phyloP scores from a whole-genome alignment of 768 basidiomycete species.

The Collybia mongolica region DNA sequence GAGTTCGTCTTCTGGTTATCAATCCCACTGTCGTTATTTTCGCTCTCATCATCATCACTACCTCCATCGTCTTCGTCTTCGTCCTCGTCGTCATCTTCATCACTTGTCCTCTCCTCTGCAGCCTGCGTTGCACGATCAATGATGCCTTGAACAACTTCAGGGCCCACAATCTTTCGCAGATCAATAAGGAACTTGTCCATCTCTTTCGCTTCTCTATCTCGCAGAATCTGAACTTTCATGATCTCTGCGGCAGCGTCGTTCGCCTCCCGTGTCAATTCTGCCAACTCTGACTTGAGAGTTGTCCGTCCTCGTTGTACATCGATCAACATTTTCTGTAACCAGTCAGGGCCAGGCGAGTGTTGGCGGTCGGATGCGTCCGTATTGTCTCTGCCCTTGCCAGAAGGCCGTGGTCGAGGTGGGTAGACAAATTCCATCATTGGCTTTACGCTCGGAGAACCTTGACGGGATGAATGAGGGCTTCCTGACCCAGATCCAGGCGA shows the following conservation, averaged over 20 bases:
- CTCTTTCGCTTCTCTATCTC: slow-evolving; percentile 5
- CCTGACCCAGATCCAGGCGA: not conserved
- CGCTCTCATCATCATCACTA: not conserved
- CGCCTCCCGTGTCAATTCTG: not conserved
- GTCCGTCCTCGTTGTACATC: not conserved
- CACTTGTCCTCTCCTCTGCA: not conserved
- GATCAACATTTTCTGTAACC: slow-evolving; percentile 2
- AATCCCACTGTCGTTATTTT: not conserved
- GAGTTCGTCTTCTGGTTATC: not conserved
- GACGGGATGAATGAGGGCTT: not conserved
- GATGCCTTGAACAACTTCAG: not conserved
- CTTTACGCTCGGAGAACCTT: not conserved
- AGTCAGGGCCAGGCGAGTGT: not conserved
- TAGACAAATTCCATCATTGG: slow-evolving; percentile 2
- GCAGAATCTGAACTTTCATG: not conserved
- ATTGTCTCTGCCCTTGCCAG: not conserved
- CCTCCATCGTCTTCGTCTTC: not conserved
- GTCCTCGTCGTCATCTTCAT: slow-evolving; percentile 1
- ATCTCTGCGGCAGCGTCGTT: slow-evolving; percentile 2
- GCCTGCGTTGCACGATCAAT: not conserved
- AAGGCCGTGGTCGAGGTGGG: slow-evolving; percentile 2
- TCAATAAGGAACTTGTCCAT: not conserved
- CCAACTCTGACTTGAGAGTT: not conserved
- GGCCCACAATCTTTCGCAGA: not conserved
- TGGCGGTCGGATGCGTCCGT: not conserved